phyloP scores from a whole-genome alignment of 169 alveolate genomes.

The Cryptosporidium canis region DNA sequence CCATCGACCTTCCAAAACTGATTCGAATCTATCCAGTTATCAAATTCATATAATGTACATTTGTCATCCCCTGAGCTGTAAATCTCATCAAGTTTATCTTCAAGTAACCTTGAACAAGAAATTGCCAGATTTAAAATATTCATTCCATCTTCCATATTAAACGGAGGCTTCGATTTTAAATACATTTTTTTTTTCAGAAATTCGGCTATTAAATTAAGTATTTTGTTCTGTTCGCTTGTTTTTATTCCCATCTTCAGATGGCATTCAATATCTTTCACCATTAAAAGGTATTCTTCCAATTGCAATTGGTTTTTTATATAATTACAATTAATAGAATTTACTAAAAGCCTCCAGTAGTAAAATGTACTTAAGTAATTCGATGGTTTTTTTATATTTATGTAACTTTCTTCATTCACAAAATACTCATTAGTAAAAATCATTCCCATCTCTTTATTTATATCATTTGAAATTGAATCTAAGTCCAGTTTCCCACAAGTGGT shows the following conservation, averaged over 20 bases:
- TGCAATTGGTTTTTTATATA: neutral
- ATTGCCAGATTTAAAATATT: conserved; percentile 6
- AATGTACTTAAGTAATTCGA: neutral
- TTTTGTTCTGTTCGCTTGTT: conserved; percentile 20
- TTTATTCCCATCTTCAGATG: neutral
- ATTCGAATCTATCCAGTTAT: conserved; percentile 15
- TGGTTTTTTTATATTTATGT: neutral
- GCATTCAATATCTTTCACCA: conserved; percentile 31
- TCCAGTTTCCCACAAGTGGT: neutral
- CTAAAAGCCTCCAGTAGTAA: conserved; percentile 24
- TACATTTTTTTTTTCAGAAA: conserved; percentile 1
- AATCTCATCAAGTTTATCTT: neutral
- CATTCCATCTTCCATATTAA: conserved; percentile 7
- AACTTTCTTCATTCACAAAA: neutral
- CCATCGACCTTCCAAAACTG: conserved; percentile 8
- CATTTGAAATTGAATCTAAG: conserved; percentile 4
- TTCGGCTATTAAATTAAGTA: conserved; percentile 1
- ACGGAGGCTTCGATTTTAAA: conserved; percentile 21
- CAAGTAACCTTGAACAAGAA: conserved; percentile 22
- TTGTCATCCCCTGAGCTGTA: neutral
- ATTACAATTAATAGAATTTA: neutral
- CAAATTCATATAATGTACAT: conserved; percentile 21
- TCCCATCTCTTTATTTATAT: conserved; percentile 29
- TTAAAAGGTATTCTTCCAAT: neutral
- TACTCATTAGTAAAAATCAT: conserved; percentile 35